These are phyloP conservation scores for Vaucheria bursata DNA, from an alignment of 352 stramenopile genomes.

Conservation along the genomic window DNA sequence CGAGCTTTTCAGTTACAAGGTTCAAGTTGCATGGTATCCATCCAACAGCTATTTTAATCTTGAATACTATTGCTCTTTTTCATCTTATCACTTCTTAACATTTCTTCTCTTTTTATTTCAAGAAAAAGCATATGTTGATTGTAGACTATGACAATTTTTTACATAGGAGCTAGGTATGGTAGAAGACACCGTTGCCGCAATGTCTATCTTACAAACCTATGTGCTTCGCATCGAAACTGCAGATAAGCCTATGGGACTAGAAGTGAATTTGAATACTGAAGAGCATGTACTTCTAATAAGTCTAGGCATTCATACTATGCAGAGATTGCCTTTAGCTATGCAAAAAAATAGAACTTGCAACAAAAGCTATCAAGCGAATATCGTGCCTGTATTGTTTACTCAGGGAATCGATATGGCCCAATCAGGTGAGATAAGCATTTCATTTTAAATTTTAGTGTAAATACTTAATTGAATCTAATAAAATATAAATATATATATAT, in stretches of 20 bases:
- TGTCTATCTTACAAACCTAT: slow-evolving; percentile 39
- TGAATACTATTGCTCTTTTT: too few species aligned
- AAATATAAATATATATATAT: too few species aligned
- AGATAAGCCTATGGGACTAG: neutral
- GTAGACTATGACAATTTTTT: too few species aligned
- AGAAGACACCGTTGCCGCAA: slow-evolving; percentile 38
- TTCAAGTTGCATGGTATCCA: too few species aligned
- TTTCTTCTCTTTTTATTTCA: too few species aligned
- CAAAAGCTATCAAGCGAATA: neutral
- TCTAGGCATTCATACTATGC: neutral
- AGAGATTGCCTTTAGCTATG: neutral
- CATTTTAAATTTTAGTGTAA: too few species aligned
- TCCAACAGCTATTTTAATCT: too few species aligned
- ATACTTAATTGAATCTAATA: too few species aligned
- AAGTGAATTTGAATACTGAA: slow-evolving; percentile 2
- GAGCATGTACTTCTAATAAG: neutral
- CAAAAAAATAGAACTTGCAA: neutral
- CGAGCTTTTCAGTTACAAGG: too few species aligned
- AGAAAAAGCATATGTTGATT: too few species aligned
- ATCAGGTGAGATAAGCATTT: neutral
- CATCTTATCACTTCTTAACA: too few species aligned
- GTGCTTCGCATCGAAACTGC: slow-evolving; percentile 1
- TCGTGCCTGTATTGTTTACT: slow-evolving; percentile 43
- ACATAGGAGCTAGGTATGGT: slow-evolving; percentile 42
- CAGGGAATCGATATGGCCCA: slow-evolving; percentile 46